Conservation (phyloP, 2,329 filamentous ascomycete species). For the Chrysoporthe austroafricana region DNA sequence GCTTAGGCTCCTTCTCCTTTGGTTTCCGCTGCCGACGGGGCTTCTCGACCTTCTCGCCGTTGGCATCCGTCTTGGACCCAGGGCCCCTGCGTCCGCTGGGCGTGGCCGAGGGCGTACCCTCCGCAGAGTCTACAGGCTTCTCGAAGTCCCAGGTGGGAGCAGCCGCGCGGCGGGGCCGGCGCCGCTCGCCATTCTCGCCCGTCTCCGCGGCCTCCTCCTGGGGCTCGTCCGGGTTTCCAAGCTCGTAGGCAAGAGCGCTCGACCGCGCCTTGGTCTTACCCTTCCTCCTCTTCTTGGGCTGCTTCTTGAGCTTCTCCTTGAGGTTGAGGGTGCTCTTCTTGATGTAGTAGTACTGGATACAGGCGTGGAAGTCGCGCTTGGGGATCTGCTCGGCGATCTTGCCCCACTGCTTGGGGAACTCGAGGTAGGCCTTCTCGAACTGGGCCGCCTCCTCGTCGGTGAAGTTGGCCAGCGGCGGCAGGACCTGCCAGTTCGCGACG, state of each 20-base stretch:
- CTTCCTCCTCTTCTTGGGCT: slow-evolving; percentile 61
- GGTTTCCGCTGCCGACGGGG: slow-evolving; percentile 46
- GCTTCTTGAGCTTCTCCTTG: slow-evolving; percentile 74
- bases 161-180: slow-evolving; percentile 64
- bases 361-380: slow-evolving; percentile 73
- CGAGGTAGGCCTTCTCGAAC: slow-evolving; percentile 76
- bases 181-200: slow-evolving; percentile 63
- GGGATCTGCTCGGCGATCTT: slow-evolving; percentile 71
- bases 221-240: slow-evolving; percentile 63
- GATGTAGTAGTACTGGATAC: slow-evolving; percentile 85
- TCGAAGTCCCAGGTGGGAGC: slow-evolving; percentile 76
- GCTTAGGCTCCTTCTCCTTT: slow-evolving; percentile 41
- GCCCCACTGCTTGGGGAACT: slow-evolving; percentile 82
- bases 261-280: slow-evolving; percentile 61
- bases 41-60: slow-evolving; percentile 49
- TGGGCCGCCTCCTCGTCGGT: slow-evolving; percentile 69
- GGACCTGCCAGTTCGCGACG: slow-evolving; percentile 71
- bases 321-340: slow-evolving; percentile 76
- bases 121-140: slow-evolving; percentile 41
- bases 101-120: slow-evolving; percentile 54
- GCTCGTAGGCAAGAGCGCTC: slow-evolving; percentile 68
- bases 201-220: slow-evolving; percentile 59
- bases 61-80: slow-evolving; percentile 46
- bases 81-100: slow-evolving; percentile 55
- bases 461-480: slow-evolving; percentile 76